Evolutionary conservation across 2,329 filamentous ascomycete genomes (phyloP), one percentile per base, ranked within the genome.

Genomic region (Epichloe typhina): DNA sequence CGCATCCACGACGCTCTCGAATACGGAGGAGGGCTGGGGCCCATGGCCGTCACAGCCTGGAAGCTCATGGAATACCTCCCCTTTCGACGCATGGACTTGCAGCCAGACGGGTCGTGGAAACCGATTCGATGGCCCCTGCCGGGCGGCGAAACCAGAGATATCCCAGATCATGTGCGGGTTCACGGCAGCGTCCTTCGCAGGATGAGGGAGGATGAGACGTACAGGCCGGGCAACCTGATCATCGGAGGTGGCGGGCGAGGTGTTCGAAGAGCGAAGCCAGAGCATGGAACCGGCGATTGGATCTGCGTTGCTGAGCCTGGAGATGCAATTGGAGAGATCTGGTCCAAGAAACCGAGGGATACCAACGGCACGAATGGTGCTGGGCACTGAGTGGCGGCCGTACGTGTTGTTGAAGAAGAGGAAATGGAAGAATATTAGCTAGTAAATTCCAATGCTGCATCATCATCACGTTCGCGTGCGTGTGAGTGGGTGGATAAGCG

Each of bases 11-110:
- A 90, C 62, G 86, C 83, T 3, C 73, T 90, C 0, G 68, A 75
- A 46, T 87, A 80, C 58, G 72, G 74, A 12, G 75, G 78, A 12
- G 85, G 85, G 0, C 69, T 85, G 4, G 64, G 72, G 0, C 54
- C 56, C 23, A 50, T 69, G 4, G 77, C 80, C 0, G 84, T 88
- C 0, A 57, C 83, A 0, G 75, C 74, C 2, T 91, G 86, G 86
- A 84, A 81, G 37, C 63, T 87, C 21, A 87, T 91, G 86, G 87
- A 91, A 60, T 89, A 84, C 62, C 70, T 91, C 23, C 87, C 87
- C 0, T 90, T 91, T 67, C 76, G 84, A 1, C 74, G 87, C 23
- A 90, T 93, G 84, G 87, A 91, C 57, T 69, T 91, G 7, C 80
- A 81, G 54, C 53, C 70, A 0, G 83, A 90, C 54, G 85, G 85